These are phyloP conservation scores for Penicillium desertorum DNA, from an alignment of 495 filamentous ascomycete species.

Conservation along the genomic window DNA sequence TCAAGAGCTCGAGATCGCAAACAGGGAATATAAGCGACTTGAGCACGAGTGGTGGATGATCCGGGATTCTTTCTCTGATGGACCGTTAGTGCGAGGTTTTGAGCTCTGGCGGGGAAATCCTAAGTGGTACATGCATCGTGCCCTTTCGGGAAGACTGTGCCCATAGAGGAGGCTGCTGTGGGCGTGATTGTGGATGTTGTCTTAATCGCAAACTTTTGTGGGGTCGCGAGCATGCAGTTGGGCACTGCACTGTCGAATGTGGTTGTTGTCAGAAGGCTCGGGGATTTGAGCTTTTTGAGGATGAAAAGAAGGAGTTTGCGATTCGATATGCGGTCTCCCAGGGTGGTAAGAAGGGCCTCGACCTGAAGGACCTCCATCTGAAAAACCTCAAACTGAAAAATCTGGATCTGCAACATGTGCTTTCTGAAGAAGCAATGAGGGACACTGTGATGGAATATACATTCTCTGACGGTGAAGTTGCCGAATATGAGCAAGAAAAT, in stretches of 20 bases:
- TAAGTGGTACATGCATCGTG: conserved; percentile 10
- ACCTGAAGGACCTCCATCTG: neutral
- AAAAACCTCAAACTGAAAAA: neutral
- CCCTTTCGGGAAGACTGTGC: conserved; percentile 9
- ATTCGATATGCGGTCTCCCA: too few relatives aligned
- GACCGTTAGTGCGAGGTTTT: neutral
- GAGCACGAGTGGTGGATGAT: neutral
- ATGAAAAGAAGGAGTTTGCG: neutral
- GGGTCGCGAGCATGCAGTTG: neutral
- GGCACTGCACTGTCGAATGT: conserved; percentile 16
- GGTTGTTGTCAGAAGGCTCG: conserved; percentile 7
- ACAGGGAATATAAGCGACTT: neutral
- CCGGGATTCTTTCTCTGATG: neutral
- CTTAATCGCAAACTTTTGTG: neutral
- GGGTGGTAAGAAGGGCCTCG: too few relatives aligned
- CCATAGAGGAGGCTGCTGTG: conserved; percentile 8
- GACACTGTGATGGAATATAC: neutral
- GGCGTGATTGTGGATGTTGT: conserved; percentile 13
- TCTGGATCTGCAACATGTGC: neutral
- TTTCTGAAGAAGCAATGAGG: neutral
- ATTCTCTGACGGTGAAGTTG: neutral
- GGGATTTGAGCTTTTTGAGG: neutral
- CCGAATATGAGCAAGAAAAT: neutral
- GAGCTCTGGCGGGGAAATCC: conserved; percentile 3
- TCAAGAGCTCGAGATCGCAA: neutral